Conservation (phyloP, 495 filamentous ascomycete species). For the Xylaria venustula region DNA sequence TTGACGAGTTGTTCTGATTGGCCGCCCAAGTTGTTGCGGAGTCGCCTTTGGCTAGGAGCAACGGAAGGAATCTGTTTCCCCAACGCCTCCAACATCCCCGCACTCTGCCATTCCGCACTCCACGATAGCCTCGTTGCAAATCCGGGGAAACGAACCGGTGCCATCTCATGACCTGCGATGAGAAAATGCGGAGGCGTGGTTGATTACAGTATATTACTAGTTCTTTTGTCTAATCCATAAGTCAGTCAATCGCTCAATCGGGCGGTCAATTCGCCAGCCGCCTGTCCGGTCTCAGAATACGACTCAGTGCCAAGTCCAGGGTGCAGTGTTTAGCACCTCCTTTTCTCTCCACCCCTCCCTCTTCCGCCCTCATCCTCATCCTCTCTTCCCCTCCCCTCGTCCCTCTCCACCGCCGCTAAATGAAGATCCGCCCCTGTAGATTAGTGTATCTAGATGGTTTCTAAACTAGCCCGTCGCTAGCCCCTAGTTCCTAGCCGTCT, state of each 20-base stretch:
- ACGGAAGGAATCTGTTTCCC: constrained; percentile 2
- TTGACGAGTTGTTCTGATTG: neutral
- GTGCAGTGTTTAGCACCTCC: too few relatives aligned
- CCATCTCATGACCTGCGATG: too few relatives aligned
- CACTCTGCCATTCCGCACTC: neutral
- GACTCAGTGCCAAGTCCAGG: too few relatives aligned
- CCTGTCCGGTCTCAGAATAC: neutral
- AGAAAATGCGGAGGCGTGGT: too few relatives aligned
- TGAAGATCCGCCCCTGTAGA: too few relatives aligned
- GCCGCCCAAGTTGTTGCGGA: neutral
- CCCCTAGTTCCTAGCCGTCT: constrained; percentile 24
- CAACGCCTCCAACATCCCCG: constrained; percentile 7
- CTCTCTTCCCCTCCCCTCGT: too few relatives aligned
- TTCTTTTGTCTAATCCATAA: constrained; percentile 2
- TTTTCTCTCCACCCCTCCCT: too few relatives aligned
- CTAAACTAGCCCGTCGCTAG: neutral
- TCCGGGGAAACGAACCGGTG: neutral
- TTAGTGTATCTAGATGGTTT: neutral
- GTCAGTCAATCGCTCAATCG: too few relatives aligned
- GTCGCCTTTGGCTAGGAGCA: constrained; percentile 8
- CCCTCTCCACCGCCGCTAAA: too few relatives aligned
- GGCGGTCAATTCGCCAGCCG: too few relatives aligned
- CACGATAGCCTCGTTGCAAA: constrained; percentile 1
- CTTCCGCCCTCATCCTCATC: too few relatives aligned
- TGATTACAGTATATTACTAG: constrained; percentile 7